Evolutionary conservation across 306 rosid species (phyloP), one percentile per base, ranked within the genome.

Genomic region (Prunus mira): DNA sequence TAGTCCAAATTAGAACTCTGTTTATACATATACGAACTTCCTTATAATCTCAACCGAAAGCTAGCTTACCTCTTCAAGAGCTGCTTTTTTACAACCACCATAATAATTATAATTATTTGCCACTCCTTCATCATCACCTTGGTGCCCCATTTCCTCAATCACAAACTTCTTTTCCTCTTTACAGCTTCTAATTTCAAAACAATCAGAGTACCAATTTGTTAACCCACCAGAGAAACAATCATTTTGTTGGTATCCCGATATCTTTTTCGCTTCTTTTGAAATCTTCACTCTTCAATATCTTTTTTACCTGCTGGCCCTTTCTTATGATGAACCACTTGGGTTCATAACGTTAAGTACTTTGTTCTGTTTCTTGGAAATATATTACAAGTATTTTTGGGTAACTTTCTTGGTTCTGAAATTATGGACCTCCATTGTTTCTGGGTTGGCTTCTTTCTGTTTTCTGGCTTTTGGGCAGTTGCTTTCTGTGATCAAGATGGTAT

Each of bases 401-500:
- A 54, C 28, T n/a, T 54, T 52, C 54, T 9, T 51, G 64, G 75
- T 25, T 67, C 78, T 32, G 69, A 77, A 34, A 65, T 75, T 67
- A 85, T 89, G 91, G 88, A 85, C 76, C 63, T 72, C 51, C 64
- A 74, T 57, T 15, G 62, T 85, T 72, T 72, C 62, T 82, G 84
- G 84, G 72, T 51, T 73, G 76, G 64, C 84, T 84, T 88, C 81
- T 74, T 85, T 76, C 80, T 93, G 72, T 74, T 88, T 73, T 81
- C 17, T 66, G 75, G 84, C 81, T 85, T 86, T 80, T 88, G 84
- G 84, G 27, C 41, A 68, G 79, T 78, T 52, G 76, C 88, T 72
- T 81, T 84, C 64, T 79, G 83, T 70, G 87, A 78, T 76, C 88
- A 91, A 86, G 87, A 88, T 84, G 97, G 98, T 93, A 91, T 65